Base-by-base conservation (phyloP, 768 basidiomycete genomes). In the Boletus bicolor region DNA sequence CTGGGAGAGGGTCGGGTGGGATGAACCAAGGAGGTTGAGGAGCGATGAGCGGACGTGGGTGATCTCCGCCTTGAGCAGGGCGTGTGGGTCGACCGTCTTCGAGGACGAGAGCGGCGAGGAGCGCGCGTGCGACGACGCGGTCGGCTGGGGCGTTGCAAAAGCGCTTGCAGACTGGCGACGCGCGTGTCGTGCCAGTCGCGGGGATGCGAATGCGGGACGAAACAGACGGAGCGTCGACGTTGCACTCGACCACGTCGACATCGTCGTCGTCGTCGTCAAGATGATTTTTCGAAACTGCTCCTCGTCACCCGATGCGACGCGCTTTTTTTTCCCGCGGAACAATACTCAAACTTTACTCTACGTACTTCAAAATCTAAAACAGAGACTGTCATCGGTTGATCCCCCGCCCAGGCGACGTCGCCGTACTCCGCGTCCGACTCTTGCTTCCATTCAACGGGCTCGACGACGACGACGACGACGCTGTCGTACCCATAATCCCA, bases 1-100 rank as follows among this genome's bases (percentile, higher is more conserved):
- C 49, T 90, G 85, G 56, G 87, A 84, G 49, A 98, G 84, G 4
- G 85, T 83, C 1, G 96, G 91, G 70, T 98, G 92, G 8, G 93
- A 89, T 3, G 91, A 87, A 19, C 93, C 94, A 7, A 98, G 80
- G 39, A 98, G 80, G 56, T 77, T 75, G 56, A 93, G 77, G 43
- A 98, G 78, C 48, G 82, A 86, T 19, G 81, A 77, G 54, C 87
- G 85, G 41, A 99, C 77, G 52, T 80, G 77, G 26, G 79, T 69
- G 35, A 98, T 81, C 68, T 98, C 90, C 15, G 84, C 73, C 41
- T 82, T 81, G 56, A 97, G 82, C 42, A 94, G 74, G 10, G 75
- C 64, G 64, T 86, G 82, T 26, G 93, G 91, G 67, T 93, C 87
- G 30, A 77, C 64, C 45, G 61, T 54, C 51, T 51, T 42, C 30